Base-by-base conservation (phyloP, 208 protist genomes). In the Entamoeba dispar region DNA sequence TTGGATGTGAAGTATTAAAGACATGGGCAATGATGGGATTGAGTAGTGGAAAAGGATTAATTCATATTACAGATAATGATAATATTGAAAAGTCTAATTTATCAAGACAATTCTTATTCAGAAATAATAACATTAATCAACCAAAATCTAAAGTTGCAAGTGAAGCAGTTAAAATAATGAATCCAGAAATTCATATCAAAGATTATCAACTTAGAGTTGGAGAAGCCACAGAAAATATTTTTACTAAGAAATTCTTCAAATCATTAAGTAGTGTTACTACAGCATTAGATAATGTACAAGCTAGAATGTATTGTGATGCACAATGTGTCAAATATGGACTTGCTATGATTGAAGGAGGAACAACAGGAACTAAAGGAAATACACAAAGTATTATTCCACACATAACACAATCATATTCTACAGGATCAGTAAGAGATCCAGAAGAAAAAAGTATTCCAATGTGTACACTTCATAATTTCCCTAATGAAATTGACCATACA, bases 381-480 rank as follows among this genome's bases (percentile, higher is more conserved):
- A 96, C 51, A 96, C 94, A 98, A 98, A 97, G 98, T 8, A 96
- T 99, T 55, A 97, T 99, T 52, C 98, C 99, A 17, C 95, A 95
- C 50, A 94, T 98, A 50, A 99, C 99, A 38, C 98, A 99, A 95
- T 98, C 96, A 92, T 99, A 99, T 96, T 96, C 97, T 38, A 77
- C 61, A n/a, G 93, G 55, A 15, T 19, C 34, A 38, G 91, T 90
- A 17, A 96, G 31, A 15, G 94, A 96, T 55, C 55, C 93, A 38
- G n/a, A 14, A 50, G 93, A 95, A 49, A 98, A 99, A 95, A 96
- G 96, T 12, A 99, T 99, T 94, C 98, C 99, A 47, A 96, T 99
- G n/a, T 99, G 99, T 96, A 99, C 98, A 22, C 95, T 99, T 31
- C 98, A 99, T 95, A 99, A 99, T 96, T 99, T 99, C 96, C 99